A percentile compares a stretch with the other conserved stretches of the same genome.
These are phyloP conservation scores for Spergularia marina DNA, from an alignment of 148 eudicot genomes.

Conservation along the genomic window DNA sequence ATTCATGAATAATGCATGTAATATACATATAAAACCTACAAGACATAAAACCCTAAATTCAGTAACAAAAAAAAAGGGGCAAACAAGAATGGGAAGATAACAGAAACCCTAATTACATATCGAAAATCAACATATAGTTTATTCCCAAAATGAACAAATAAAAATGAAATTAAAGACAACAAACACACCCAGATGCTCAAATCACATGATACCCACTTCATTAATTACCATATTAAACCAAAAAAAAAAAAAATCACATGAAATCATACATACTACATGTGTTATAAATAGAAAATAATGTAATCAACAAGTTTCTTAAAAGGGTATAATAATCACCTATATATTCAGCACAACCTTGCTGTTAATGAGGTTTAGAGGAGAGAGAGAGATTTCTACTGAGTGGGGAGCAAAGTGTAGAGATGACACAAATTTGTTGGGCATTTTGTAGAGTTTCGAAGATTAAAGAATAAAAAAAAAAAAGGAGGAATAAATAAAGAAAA, in stretches of 20 bases:
- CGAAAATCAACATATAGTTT: not conserved
- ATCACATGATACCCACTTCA: not conserved
- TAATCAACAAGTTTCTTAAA: no score
- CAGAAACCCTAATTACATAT: not conserved
- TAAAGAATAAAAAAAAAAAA: not conserved
- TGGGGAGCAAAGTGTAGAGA: not conserved
- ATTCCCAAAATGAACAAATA: not conserved
- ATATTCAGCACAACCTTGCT: no score
- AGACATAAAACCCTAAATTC: slow-evolving; percentile 1
- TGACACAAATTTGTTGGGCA: not conserved
- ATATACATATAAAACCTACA: not conserved
- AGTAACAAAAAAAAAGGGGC: not conserved
- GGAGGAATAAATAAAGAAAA: not conserved
- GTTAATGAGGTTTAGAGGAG: not conserved
- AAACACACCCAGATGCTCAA: not conserved
- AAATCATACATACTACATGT: not conserved
- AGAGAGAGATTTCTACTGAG: not conserved
- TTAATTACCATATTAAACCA: not conserved
- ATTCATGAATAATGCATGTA: not conserved
- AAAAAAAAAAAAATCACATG: not conserved
- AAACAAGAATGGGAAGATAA: not conserved
- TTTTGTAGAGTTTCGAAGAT: not conserved
- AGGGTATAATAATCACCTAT: no score
- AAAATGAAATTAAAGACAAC: not conserved
- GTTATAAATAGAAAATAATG: no score